A percentile compares a stretch with the other conserved stretches of the same genome.
These are phyloP conservation scores for Wickerhamomyces hampshirensis DNA, from an alignment of 805 yeast genomes.

Conservation along the genomic window DNA sequence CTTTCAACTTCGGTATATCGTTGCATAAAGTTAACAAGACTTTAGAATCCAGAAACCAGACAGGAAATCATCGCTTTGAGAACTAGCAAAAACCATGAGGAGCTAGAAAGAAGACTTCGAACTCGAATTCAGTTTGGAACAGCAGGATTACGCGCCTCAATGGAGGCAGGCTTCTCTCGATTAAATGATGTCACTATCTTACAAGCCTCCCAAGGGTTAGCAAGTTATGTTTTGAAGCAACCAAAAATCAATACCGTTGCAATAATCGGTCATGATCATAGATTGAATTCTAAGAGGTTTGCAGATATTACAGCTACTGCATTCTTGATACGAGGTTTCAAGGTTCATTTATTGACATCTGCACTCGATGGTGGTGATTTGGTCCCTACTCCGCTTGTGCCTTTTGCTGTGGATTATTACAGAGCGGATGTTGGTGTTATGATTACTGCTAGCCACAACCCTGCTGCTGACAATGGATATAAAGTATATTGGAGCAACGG, in stretches of 20 bases:
- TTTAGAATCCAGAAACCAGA: slow-evolving; percentile 40
- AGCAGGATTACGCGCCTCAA: slow-evolving; percentile 81
- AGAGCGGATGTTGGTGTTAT: slow-evolving; percentile 78
- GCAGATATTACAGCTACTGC: slow-evolving; percentile 77
- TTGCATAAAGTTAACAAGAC: background rate
- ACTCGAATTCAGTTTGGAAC: slow-evolving; percentile 83
- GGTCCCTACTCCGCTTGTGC: slow-evolving; percentile 89
- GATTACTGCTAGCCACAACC: slow-evolving; percentile 90
- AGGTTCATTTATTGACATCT: slow-evolving; percentile 56
- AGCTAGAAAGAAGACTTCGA: slow-evolving; percentile 47
- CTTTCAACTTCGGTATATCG: background rate
- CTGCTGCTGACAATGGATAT: slow-evolving; percentile 85
- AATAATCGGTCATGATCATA: slow-evolving; percentile 90
- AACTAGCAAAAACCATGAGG: slow-evolving; percentile 31
- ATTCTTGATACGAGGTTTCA: slow-evolving; percentile 63
- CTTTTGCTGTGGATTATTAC: slow-evolving; percentile 67
- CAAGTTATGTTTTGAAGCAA: slow-evolving; percentile 38
- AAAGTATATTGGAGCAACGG: slow-evolving; percentile 93
- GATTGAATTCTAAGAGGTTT: slow-evolving; percentile 73
- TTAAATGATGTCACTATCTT: slow-evolving; percentile 87
- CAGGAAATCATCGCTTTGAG: slow-evolving; percentile 48
- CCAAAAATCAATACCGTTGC: slow-evolving; percentile 29
- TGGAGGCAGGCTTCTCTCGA: slow-evolving; percentile 88
- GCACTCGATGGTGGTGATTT: slow-evolving; percentile 23
- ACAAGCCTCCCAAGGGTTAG: slow-evolving; percentile 86